phyloP scores from a whole-genome alignment of 129 eudicot genomes.

The Smallanthus sonchifolius region DNA sequence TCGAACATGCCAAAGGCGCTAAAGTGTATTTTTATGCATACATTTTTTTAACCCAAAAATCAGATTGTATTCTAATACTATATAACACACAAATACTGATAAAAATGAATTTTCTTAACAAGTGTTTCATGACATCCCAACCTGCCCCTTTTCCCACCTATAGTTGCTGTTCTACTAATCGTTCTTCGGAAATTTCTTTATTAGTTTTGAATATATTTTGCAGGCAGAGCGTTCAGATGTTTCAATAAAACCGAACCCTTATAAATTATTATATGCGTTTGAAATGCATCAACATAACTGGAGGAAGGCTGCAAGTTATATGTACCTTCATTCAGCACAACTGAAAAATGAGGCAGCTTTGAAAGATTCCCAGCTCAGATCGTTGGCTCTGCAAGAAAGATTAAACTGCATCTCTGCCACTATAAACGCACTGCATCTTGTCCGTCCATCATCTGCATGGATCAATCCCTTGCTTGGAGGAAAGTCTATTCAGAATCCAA shows the following conservation, averaged over 20 bases:
- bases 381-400: slow-evolving; percentile 78
- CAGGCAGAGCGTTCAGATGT: slow-evolving; percentile 92
- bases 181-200: neutral
- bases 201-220: slow-evolving; percentile 6
- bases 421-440: slow-evolving; percentile 87
- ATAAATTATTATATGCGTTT: slow-evolving; percentile 73
- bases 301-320: slow-evolving; percentile 86
- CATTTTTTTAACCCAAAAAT: neutral
- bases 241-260: slow-evolving; percentile 77
- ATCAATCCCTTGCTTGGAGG: slow-evolving; percentile 50
- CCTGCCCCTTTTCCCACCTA: neutral
- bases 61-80: neutral
- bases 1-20: neutral
- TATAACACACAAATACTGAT: neutral
- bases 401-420: slow-evolving; percentile 88
- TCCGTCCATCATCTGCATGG: slow-evolving; percentile 89
- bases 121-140: neutral
- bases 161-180: neutral
- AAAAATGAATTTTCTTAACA: neutral
- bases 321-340: slow-evolving; percentile 61
- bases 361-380: slow-evolving; percentile 54
- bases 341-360: slow-evolving; percentile 59
- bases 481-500: slow-evolving; percentile 47
- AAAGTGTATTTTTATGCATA: neutral
- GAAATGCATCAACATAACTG: slow-evolving; percentile 96